Evolutionary conservation across 192 early-diverging fungal genomes (phyloP), one percentile per base, ranked within the genome.

Genomic region (Jimgerdemannia flammicorona): DNA sequence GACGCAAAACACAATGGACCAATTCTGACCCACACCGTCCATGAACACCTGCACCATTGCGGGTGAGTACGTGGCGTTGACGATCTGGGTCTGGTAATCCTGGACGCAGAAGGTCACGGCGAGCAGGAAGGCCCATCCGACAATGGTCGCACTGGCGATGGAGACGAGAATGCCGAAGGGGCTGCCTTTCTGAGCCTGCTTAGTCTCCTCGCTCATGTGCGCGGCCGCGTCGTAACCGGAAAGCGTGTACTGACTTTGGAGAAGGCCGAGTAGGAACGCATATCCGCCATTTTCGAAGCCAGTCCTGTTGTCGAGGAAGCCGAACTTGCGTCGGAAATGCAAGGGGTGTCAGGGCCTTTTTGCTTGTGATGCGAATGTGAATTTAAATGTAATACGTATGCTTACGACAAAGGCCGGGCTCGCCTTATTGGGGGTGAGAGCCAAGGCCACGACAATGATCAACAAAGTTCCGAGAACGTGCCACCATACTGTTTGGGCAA

Each of bases 191-290:
- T 81, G 75, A 19, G 87, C 86, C 66, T 83, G 78, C 20, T 77
- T 75, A 10, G 87, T 89, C 63, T 89, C 87, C 63, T 89, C 87
- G 4, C 84, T 83, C 86, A 87, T 79, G 63, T 82, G 81, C 4
- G 81, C 81, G 7, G 81, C 81, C 40, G 77, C 75, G 43, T 87
- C 87, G 71, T 84, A 89, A 49, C 87, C 87, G 3, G 87, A 89
- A 19, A 89, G 79, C 6, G 87, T 89, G 74, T 87, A 89, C 72
- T 86, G 86, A 43, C 82, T 86, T 67, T 84, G 84, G 3, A 89
- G 72, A 4, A 89, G 71, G 29, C 86, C 87, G 40, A 89, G 74
- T 66, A 86, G 79, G 59, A 87, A 85, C 54, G 81, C 84, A 69
- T 89, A 89, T 10, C 80, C 80, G 73, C 75, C 81, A 11, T 79